These are phyloP conservation scores for Flagelloscypha sp. DNA, from an alignment of 768 basidiomycete species.

Conservation along the genomic window DNA sequence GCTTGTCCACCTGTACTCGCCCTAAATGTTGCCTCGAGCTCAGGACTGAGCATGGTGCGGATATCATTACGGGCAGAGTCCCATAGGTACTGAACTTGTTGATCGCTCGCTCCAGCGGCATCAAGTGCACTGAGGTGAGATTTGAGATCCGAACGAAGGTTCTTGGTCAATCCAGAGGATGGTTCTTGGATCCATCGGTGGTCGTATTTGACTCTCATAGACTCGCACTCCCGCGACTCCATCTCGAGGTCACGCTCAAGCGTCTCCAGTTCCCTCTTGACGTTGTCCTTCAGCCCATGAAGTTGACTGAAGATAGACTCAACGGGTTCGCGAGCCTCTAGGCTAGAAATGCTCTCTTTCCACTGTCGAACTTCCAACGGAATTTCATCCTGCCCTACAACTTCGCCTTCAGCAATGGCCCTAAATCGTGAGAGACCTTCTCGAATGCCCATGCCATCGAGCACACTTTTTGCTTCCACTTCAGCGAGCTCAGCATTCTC, in stretches of 20 bases:
- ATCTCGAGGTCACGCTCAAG: constrained; percentile 62
- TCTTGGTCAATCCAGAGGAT: constrained; percentile 62
- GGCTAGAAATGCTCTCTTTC: constrained; percentile 62
- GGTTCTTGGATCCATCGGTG: constrained; percentile 85
- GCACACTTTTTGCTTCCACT: constrained; percentile 64
- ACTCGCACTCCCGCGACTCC: constrained; percentile 85
- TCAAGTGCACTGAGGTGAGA: constrained; percentile 62
- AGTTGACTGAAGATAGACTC: constrained; percentile 55
- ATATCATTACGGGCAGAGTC: constrained; percentile 60
- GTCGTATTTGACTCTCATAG: constrained; percentile 78
- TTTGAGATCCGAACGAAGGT: constrained; percentile 71
- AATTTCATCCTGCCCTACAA: constrained; percentile 57
- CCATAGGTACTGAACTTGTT: constrained; percentile 70
- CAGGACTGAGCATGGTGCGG: constrained; percentile 46
- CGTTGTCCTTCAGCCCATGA: constrained; percentile 46
- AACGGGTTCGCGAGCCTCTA: constrained; percentile 65
- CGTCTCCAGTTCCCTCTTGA: constrained; percentile 52
- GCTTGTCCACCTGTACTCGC: constrained; percentile 35
- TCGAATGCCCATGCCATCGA: constrained; percentile 79
- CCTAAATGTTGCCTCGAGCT: constrained; percentile 56
- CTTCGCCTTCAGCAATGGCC: constrained; percentile 59
- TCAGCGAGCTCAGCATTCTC: constrained; percentile 83
- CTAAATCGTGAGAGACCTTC: constrained; percentile 60
- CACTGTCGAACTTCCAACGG: constrained; percentile 64
- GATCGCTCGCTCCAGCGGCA: constrained; percentile 71